A percentile compares a stretch with the other conserved stretches of the same genome.
Evolutionary conservation across 2,329 filamentous ascomycete species (phyloP).

Genomic region (Chrysoporthe cubensis): DNA sequence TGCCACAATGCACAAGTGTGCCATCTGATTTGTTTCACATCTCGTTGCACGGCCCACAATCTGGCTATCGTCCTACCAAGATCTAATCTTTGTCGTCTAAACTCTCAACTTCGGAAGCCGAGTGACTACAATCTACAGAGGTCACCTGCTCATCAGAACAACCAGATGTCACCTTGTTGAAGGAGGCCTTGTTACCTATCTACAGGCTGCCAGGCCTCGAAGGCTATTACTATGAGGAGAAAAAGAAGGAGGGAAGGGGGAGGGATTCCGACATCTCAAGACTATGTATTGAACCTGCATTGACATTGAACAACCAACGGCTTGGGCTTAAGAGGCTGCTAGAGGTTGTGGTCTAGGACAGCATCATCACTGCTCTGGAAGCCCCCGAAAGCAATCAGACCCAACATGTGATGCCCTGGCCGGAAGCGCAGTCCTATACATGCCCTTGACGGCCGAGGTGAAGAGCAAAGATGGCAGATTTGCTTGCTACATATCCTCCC

Average conservation of each 20-base stretch:
- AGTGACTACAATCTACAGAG: too few species aligned
- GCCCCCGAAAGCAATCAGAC: not conserved
- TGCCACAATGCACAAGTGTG: slow-evolving; percentile 2
- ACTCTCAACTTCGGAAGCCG: too few species aligned
- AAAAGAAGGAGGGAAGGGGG: too few species aligned
- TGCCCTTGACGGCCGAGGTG: too few species aligned
- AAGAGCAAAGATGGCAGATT: not conserved
- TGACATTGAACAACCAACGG: not conserved
- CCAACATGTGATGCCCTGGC: not conserved
- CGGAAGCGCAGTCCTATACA: not conserved
- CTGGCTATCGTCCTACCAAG: not conserved
- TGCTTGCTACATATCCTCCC: not conserved
- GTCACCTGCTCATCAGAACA: too few species aligned
- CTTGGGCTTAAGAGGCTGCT: not conserved
- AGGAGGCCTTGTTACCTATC: too few species aligned
- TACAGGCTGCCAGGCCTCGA: not conserved
- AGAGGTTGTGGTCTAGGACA: not conserved
- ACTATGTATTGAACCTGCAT: not conserved
- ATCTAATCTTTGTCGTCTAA: not conserved
- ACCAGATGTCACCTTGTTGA: too few species aligned
- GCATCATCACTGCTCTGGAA: not conserved
- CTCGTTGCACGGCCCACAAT: slow-evolving; percentile 22
- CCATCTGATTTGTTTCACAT: slow-evolving; percentile 13
- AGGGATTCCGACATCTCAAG: not conserved
- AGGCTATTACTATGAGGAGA: not conserved